Evolutionary conservation across 345 rosid genomes (phyloP).

Genomic region (Hirschfeldia incana): DNA sequence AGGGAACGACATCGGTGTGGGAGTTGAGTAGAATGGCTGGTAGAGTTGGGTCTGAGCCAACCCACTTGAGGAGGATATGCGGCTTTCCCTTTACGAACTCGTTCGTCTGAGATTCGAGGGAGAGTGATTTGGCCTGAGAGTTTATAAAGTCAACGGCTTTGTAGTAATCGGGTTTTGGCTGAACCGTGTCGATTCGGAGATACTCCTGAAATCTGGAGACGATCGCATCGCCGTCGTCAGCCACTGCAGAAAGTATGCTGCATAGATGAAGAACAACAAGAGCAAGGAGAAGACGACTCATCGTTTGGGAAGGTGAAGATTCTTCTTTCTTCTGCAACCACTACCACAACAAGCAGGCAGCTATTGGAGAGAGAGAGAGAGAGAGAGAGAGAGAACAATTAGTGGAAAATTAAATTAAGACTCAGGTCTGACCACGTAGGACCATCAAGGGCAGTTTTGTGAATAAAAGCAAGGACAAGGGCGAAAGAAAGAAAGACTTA

Average conservation of each 20-base stretch:
- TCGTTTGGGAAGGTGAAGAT: not conserved
- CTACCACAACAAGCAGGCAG: not conserved
- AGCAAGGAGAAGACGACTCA: slow-evolving; percentile 3
- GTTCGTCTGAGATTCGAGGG: slow-evolving; percentile 57
- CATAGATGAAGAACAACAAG: slow-evolving; percentile 14
- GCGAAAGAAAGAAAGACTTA: not conserved
- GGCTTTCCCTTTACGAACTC: slow-evolving; percentile 75
- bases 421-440: not conserved
- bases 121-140: slow-evolving; percentile 66
- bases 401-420: not conserved
- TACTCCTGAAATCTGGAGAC: slow-evolving; percentile 78
- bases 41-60: slow-evolving; percentile 60
- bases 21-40: slow-evolving; percentile 86
- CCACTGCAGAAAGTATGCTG: not conserved
- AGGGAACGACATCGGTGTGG: slow-evolving; percentile 95
- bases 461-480: slow-evolving; percentile 14
- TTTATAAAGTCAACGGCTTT: slow-evolving; percentile 59
- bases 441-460: slow-evolving; percentile 12
- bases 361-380: not conserved
- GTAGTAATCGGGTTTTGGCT: slow-evolving; percentile 70
- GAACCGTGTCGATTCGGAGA: slow-evolving; percentile 89
- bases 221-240: slow-evolving; percentile 27
- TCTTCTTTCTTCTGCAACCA: slow-evolving; percentile 16
- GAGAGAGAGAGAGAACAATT: not conserved
- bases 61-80: slow-evolving; percentile 71